These are phyloP conservation scores for Aspergillaceae sp. DNA, from an alignment of 2,329 filamentous ascomycete genomes.

Conservation along the genomic window DNA sequence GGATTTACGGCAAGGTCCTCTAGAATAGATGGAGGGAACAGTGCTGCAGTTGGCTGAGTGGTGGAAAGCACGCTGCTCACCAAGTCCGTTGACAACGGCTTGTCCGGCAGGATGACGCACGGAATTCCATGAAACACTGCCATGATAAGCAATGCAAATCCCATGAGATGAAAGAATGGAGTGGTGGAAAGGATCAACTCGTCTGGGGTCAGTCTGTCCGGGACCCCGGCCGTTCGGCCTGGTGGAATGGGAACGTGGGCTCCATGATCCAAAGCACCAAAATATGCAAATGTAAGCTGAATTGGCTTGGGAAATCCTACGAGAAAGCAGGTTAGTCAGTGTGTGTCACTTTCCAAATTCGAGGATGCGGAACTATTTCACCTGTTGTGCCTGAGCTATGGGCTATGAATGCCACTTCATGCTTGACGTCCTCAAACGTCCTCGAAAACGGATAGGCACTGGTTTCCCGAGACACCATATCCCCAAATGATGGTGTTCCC, in stretches of 20 bases:
- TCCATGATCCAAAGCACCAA: constrained; percentile 5
- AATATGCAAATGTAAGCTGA: constrained; percentile 11
- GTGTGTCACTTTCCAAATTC: too few species aligned
- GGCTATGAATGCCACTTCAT: constrained; percentile 18
- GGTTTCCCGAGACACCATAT: not conserved
- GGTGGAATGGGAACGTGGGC: constrained; percentile 2
- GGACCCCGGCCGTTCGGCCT: constrained; percentile 1
- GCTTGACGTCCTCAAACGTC: constrained; percentile 12
- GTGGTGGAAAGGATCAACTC: constrained; percentile 9
- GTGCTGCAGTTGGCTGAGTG: constrained; percentile 7
- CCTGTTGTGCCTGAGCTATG: constrained; percentile 30
- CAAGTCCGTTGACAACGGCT: constrained; percentile 12
- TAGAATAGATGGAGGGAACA: constrained; percentile 12
- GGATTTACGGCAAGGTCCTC: constrained; percentile 12
- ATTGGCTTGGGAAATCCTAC: constrained; percentile 15
- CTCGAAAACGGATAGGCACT: constrained; percentile 8
- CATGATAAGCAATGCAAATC: constrained; percentile 4
- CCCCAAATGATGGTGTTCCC: constrained; percentile 3
- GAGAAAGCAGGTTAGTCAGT: not conserved
- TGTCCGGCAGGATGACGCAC: constrained; percentile 12
- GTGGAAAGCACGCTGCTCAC: constrained; percentile 5
- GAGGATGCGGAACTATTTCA: constrained; percentile 1
- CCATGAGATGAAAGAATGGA: constrained; percentile 18
- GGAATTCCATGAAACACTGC: constrained; percentile 8
- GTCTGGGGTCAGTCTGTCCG: not conserved